Evolutionary conservation across 2,329 filamentous ascomycete genomes (phyloP), one percentile per base, ranked within the genome.

Genomic region (Sclerotinia subarctica): DNA sequence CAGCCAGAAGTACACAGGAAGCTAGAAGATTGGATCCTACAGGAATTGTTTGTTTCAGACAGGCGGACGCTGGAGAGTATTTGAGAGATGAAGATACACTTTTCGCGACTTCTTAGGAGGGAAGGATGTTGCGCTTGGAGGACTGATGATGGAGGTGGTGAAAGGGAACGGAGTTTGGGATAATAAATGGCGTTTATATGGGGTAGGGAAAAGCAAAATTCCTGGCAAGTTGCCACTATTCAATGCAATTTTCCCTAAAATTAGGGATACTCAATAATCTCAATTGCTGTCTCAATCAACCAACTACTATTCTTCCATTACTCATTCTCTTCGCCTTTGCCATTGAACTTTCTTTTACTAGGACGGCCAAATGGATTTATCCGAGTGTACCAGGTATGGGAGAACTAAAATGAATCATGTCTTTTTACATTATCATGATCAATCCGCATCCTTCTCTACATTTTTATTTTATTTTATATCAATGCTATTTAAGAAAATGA

Each of bases 1-100:
- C 93, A 52, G 92, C 93, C n/a, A 85, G 93, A 77, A 92, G 90
- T 71, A 96, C 93, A 6, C 88, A 90, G 24, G 94, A 97, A 79
- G 89, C 91, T 35, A 85, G 93, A 76, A 86, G 92, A 73, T 79
- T 97, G 74, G 95, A 97, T 72, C 95, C 95, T 0, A 99, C 95
- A 0, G 93, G 90, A 15, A 90, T 97, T 70, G 90, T 92, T 13
- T 90, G 90, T 67, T 98, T 97, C 80, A 85, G 94, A 72, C 95
- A 99, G 81, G 92, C 92, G 0, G 95, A 99, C 82, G 90, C 92
- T 74, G 95, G 95, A 74, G 94, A 98, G 81, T 99, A 97, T 77
- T 83, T 99, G 76, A 88, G 95, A 77, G 94, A 98, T 75, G 88
- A 90, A 78, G 87, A 89, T 77, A 87, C 85, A 67, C 77, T 90